Conservation (phyloP, 1,284 basidiomycete species). For the Ceratobasidium theobromae region DNA sequence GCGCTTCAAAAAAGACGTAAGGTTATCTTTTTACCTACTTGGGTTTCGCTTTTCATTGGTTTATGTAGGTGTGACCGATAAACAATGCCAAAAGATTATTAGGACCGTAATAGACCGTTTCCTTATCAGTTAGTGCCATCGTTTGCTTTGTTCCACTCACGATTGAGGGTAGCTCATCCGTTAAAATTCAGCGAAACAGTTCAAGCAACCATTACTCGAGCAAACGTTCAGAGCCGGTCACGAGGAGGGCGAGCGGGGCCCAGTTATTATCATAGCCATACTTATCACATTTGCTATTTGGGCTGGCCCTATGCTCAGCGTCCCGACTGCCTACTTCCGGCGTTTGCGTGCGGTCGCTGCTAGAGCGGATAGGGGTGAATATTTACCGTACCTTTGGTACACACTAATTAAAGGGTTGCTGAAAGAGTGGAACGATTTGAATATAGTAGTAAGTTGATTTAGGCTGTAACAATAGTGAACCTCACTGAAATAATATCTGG, state of each 20-base stretch:
- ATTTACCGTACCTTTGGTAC: constrained; percentile 8
- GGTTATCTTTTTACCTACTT: not conserved
- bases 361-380: constrained; percentile 14
- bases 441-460: constrained; percentile 15
- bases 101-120: constrained; percentile 20
- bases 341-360: not conserved
- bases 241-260: not conserved
- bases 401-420: constrained; percentile 12
- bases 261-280: not conserved
- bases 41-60: not conserved
- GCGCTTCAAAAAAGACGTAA: constrained; percentile 22
- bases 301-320: constrained; percentile 7
- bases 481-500: no score
- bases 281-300: not conserved
- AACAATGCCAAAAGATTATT: constrained; percentile 27
- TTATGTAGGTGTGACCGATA: constrained; percentile 11
- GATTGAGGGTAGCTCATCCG: not conserved
- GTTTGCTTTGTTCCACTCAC: not conserved
- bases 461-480: no score
- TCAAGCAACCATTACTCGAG: not conserved
- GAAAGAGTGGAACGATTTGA: constrained; percentile 23
- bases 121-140: not conserved
- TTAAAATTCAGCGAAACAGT: not conserved
- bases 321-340: constrained; percentile 12
- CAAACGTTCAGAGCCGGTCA: not conserved